Base-by-base conservation (phyloP, 495 filamentous ascomycete genomes). In the Neurospora tetrasperma region DNA sequence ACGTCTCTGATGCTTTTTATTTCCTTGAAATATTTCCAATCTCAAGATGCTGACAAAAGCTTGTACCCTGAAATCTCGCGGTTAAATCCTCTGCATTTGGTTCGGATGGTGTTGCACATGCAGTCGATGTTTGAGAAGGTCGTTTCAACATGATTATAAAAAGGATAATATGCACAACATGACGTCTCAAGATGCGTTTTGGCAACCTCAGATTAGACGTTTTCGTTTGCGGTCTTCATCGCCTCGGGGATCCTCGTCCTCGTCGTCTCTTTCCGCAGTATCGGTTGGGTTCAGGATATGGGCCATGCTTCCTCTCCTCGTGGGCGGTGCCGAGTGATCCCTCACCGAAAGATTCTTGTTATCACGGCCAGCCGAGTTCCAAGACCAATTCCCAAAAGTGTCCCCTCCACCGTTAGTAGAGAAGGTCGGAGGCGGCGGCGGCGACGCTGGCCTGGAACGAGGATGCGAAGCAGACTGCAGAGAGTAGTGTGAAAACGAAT, bases 401-500 rank as follows among this genome's bases (percentile, higher is more conserved):
- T 87, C 85, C 20, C 80, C 75, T 70, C 74, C 82, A 38, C 83
- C 83, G 71, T 87, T 87, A 18, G 80, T 62, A 31, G 54, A 35
- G 76, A 68, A 85, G 70, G 41, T 84, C 20, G 85, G 83, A 4
- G 79, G 80, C 0, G 79, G 77, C 44, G 91, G 91, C 5, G 93
- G 93, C 4, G 91, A 94, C 12, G 88, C 88, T 70, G 94, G 93
- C 20, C 92, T 87, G 12, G 92, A 94, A 59, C 88, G 87, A 18
- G 90, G 87, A 31, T 80, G 75, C 69, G 79, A 80, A 1, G 82
- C 78, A 3, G 82, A 84, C 69, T 89, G 88, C 73, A 97, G 87
- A 72, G 94, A 92, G 80, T 97, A 97, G 72, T 89, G 88, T 44
- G 92, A 93, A 69, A 97, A 88, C 12, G 90, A 90, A 74, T 96